Evolutionary conservation across 345 rosid species (phyloP), one percentile per base, ranked within the genome.

Genomic region (Eucalyptus fibrosa): DNA sequence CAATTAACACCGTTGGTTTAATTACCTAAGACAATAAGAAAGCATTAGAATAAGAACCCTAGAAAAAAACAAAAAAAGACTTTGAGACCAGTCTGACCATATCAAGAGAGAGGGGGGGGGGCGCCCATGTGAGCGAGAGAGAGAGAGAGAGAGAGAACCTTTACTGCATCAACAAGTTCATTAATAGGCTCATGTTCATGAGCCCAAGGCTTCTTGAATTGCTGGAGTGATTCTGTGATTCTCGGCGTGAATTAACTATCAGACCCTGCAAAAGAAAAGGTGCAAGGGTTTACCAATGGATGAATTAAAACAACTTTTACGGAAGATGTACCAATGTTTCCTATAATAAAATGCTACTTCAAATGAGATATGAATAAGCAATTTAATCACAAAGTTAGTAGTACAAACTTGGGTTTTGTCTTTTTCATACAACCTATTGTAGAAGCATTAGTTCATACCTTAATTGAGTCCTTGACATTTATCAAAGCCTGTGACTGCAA

Each of bases 121-220:
- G 9, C 11, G 10, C 15, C 15, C 50, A 13, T 17, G 5, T 15
- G 9, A 9, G 37, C 5, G 47, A 42, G 44, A 44, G 42, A 42
- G 44, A 44, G 45, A 44, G 45, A 44, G 45, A 44, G 45, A 91
- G 26, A 89, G 91, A 87, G 32, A 81, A 97, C 98, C 91, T 97
- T 97, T 89, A 97, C 94, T 7, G 96, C 97, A 88, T 94, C 94
- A 28, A 95, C 90, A 90, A 96, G 97, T 47, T 95, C 88, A 47
- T 91, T 93, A 49, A 96, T 89, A 55, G 97, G 99, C 86, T 95
- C 93, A 89, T 95, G 97, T n/a, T 96, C 97, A 92, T 97, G 99
- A 88, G 99, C 98, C 99, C 99, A 97, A 5, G 99, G 99, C 92
- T 92, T 96, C 94, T 96, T 96, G 94, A 97, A 97, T 92, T 95